Evolutionary conservation across 2,329 filamentous ascomycete genomes (phyloP).

Genomic region (Pseudopithomyces maydicus): DNA sequence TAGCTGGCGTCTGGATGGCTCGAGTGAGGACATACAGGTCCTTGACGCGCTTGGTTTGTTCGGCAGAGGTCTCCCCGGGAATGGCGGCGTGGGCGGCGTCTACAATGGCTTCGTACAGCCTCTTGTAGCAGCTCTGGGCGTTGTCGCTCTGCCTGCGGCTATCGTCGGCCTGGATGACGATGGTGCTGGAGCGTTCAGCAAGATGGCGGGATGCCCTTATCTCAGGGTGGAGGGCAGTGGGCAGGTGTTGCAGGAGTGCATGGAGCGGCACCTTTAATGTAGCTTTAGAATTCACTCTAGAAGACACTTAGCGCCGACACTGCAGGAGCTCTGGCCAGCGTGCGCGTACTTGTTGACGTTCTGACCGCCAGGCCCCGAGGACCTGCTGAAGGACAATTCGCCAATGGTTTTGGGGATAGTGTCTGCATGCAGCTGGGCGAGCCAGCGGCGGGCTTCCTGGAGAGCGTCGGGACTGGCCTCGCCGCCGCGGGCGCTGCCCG

Average conservation of each 20-base stretch:
- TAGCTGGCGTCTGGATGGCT: slow-evolving; percentile 22
- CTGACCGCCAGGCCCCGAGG: slow-evolving; percentile 68
- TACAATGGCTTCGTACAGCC: slow-evolving; percentile 60
- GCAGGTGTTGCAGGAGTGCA: slow-evolving; percentile 59
- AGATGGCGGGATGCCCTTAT: slow-evolving; percentile 61
- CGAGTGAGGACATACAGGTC: slow-evolving; percentile 52
- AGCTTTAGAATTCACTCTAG: slow-evolving; percentile 69
- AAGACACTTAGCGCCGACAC: slow-evolving; percentile 14
- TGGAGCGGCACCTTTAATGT: slow-evolving; percentile 63
- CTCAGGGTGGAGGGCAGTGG: slow-evolving; percentile 57
- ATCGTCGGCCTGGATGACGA: slow-evolving; percentile 68
- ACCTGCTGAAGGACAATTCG: slow-evolving; percentile 66
- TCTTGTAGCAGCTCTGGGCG: slow-evolving; percentile 62
- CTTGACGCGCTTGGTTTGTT: slow-evolving; percentile 60
- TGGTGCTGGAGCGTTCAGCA: slow-evolving; percentile 56
- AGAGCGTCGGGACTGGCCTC: slow-evolving; percentile 35
- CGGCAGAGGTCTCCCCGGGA: slow-evolving; percentile 64
- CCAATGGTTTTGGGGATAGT: slow-evolving; percentile 62
- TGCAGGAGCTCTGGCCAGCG: slow-evolving; percentile 6
- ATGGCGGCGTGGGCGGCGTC: slow-evolving; percentile 57
- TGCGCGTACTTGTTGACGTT: slow-evolving; percentile 68
- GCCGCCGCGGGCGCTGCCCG: slow-evolving; percentile 3
- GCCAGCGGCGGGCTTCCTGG: slow-evolving; percentile 60
- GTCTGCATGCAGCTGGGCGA: slow-evolving; percentile 57
- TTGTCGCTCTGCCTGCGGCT: slow-evolving; percentile 66